These are phyloP conservation scores for Vanrija sp. DNA, from an alignment of 1,284 basidiomycete genomes.

Conservation along the genomic window DNA sequence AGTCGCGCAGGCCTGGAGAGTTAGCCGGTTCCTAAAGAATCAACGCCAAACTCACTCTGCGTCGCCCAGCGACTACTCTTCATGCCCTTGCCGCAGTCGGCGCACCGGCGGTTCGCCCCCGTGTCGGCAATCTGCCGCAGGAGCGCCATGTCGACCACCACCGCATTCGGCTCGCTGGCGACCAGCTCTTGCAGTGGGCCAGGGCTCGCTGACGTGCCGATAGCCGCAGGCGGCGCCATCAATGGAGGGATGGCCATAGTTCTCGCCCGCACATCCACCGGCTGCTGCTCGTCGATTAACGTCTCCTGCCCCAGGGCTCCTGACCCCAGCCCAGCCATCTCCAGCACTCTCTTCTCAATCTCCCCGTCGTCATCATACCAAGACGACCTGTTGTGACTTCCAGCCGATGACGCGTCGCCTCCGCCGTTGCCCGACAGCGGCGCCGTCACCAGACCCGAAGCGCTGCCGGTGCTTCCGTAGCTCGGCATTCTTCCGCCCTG, in stretches of 20 bases:
- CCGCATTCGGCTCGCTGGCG: conserved; percentile 3
- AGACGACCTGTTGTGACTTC: not conserved
- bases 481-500: conserved; percentile 13
- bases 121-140: conserved; percentile 8
- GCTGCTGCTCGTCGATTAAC: not conserved
- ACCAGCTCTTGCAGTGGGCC: not conserved
- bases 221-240: not conserved
- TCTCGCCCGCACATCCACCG: too few relatives aligned
- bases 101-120: conserved; percentile 47
- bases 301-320: not conserved
- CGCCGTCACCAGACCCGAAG: not conserved
- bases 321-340: conserved; percentile 39
- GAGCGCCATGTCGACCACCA: conserved; percentile 12
- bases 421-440: not conserved
- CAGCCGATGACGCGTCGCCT: not conserved
- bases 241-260: not conserved
- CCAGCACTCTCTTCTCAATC: conserved; percentile 40
- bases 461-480: not conserved
- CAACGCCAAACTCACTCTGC: conserved; percentile 30
- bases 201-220: too few relatives aligned
- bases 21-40: too few relatives aligned
- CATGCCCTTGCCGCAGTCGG: conserved; percentile 50
- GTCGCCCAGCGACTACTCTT: conserved; percentile 47
- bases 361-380: conserved; percentile 15
- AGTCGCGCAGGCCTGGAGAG: conserved; percentile 32